phyloP scores from a whole-genome alignment of 106 monocot species.

The Hemerocallis citrina region DNA sequence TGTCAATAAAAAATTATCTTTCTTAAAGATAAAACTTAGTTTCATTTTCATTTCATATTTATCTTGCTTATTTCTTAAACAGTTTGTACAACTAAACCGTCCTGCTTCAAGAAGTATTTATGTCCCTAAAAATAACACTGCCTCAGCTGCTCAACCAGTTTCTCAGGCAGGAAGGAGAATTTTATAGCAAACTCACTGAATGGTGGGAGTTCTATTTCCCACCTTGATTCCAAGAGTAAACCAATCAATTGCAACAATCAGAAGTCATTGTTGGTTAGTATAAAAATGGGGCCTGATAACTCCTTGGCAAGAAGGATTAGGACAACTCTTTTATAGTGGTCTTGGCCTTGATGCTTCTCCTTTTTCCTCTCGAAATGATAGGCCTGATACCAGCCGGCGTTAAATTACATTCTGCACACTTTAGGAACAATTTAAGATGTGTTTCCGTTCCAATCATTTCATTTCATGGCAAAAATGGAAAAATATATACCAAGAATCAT shows the following conservation, averaged over 20 bases:
- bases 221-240: conserved; percentile 14
- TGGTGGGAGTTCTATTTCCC: conserved; percentile 3
- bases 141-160: conserved; percentile 9
- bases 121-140: conserved; percentile 16
- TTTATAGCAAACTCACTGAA: not conserved
- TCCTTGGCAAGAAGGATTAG: conserved; percentile 36
- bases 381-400: conserved; percentile 30
- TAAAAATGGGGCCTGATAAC: conserved; percentile 59
- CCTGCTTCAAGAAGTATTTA: conserved; percentile 19
- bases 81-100: conserved; percentile 16
- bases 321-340: conserved; percentile 68
- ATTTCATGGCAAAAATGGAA: no score
- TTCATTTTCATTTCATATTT: not conserved
- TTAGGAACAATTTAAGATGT: no score
- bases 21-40: not conserved
- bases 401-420: no score
- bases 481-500: no score
- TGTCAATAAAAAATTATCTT: not conserved
- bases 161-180: conserved; percentile 13
- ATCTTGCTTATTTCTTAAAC: not conserved
- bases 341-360: conserved; percentile 79
- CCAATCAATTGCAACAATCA: conserved; percentile 25
- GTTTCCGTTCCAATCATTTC: no score
- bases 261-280: conserved; percentile 69
- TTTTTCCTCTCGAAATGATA: conserved; percentile 57